Evolutionary conservation across 1,284 basidiomycete species (phyloP), one percentile per base, ranked within the genome.

Genomic region (Moniliophthora roreri): DNA sequence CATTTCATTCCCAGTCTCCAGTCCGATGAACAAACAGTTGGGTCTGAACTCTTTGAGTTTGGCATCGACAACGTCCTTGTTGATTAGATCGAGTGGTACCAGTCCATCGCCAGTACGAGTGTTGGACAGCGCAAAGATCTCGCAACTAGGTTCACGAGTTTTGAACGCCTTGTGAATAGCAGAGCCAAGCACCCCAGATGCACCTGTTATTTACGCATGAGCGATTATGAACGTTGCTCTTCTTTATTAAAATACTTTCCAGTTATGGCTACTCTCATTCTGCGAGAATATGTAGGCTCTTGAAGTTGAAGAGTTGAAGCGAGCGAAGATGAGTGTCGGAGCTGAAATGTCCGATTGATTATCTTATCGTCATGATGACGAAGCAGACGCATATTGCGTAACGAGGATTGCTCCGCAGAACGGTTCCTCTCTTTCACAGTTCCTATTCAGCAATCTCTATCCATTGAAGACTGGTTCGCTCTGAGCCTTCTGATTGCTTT

Each of bases 101-200:
- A 91, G 73, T 10, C 78, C 79, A 24, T 71, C 74, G 3, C 70
- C 75, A 1, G 79, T 66, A 51, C 85, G 80, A 13, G 87, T 82
- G 67, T 84, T 73, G 9, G 87, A 84, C 11, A 91, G 74, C 2
- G 85, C 84, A 41, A 85, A 68, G 18, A 85, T 77, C 52, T 77
- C 69, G 55, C 73, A 66, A 15, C 63, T 66, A 8, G 62, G 46
- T 9, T 66, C 65, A 16, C 11, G 28, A 32, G 44, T n/a, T 37
- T 68, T 73, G 71, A 90, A 90, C 4, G 86, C 83, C 35, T 72
- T 65, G 63, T 80, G 80, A 5, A 91, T 77, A 4, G 86, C 85
- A 9, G 80, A 75, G 10, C 89, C 89, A 9, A 92, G 77, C 13
- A 92, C 78, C 32, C 89, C 89, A 35, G 89, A 91, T 57, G 89